These are phyloP conservation scores for Aspergillus ruber DNA, from an alignment of 2,329 filamentous ascomycete species.

Conservation along the genomic window DNA sequence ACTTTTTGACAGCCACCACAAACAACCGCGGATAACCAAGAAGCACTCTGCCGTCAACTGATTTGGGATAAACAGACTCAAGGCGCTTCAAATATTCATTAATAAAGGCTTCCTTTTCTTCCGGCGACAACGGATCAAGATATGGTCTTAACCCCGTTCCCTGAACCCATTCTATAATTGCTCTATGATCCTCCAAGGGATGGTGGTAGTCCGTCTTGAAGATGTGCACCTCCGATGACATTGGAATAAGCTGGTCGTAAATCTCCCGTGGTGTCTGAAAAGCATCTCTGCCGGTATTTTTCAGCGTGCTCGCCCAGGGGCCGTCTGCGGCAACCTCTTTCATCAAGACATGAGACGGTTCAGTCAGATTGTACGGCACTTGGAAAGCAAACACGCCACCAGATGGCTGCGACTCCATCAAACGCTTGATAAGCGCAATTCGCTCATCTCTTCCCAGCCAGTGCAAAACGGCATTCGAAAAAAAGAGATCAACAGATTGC, in stretches of 20 bases:
- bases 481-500: slow-evolving; percentile 40
- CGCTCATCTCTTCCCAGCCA: slow-evolving; percentile 46
- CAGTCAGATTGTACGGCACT: slow-evolving; percentile 46
- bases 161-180: slow-evolving; percentile 56
- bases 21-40: slow-evolving; percentile 53
- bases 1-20: slow-evolving; percentile 40
- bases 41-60: slow-evolving; percentile 49
- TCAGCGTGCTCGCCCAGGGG: slow-evolving; percentile 34
- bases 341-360: slow-evolving; percentile 49
- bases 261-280: slow-evolving; percentile 44
- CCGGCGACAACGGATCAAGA: slow-evolving; percentile 41
- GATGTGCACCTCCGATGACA: slow-evolving; percentile 42
- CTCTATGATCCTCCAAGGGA: slow-evolving; percentile 41
- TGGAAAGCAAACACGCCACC: slow-evolving; percentile 52
- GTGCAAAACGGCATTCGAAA: slow-evolving; percentile 55
- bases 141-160: slow-evolving; percentile 53
- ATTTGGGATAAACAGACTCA: slow-evolving; percentile 38
- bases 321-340: slow-evolving; percentile 33
- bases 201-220: slow-evolving; percentile 54
- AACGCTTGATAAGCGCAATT: slow-evolving; percentile 38
- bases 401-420: slow-evolving; percentile 36
- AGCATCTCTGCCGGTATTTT: slow-evolving; percentile 36
- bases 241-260: slow-evolving; percentile 45
- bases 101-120: slow-evolving; percentile 41
- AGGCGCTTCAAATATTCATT: slow-evolving; percentile 42